Evolutionary conservation across 495 filamentous ascomycete genomes (phyloP).

Genomic region (Achaetomiella virescens): DNA sequence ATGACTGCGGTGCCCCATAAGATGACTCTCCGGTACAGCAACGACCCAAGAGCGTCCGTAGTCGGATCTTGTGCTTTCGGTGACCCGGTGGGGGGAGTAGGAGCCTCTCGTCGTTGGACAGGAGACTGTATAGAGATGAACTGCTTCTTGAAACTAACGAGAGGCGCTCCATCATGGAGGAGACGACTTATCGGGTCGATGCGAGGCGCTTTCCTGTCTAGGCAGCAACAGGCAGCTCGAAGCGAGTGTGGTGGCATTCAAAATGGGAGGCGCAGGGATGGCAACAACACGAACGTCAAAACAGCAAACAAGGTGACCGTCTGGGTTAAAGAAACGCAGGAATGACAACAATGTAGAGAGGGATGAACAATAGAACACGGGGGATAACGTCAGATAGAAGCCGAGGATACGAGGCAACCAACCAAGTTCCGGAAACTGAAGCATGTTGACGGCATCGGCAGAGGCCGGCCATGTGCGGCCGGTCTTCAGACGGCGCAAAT

Average conservation of each 20-base stretch:
- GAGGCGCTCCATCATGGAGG: conserved; percentile 18
- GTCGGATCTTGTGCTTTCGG: conserved; percentile 16
- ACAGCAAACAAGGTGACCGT: background rate
- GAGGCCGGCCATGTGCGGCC: background rate
- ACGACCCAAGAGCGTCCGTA: conserved; percentile 32
- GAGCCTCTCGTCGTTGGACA: conserved; percentile 17
- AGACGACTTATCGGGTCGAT: background rate
- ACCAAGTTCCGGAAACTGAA: background rate
- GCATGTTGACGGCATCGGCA: conserved; percentile 1
- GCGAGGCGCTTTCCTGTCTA: background rate
- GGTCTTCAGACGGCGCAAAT: too few species aligned
- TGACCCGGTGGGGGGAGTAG: conserved; percentile 12
- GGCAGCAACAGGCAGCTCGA: background rate
- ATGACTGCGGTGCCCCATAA: conserved; percentile 33
- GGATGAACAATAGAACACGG: background rate
- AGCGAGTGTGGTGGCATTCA: background rate
- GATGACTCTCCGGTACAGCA: conserved; percentile 40
- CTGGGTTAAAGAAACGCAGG: background rate
- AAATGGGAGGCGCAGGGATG: too few species aligned
- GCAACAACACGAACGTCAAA: background rate
- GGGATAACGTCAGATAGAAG: background rate
- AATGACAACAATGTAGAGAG: background rate
- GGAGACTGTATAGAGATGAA: conserved; percentile 14
- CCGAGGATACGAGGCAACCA: background rate
- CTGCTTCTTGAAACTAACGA: conserved; percentile 16